Conservation (phyloP, 1,284 basidiomycete species). For the Vanrija sp. region DNA sequence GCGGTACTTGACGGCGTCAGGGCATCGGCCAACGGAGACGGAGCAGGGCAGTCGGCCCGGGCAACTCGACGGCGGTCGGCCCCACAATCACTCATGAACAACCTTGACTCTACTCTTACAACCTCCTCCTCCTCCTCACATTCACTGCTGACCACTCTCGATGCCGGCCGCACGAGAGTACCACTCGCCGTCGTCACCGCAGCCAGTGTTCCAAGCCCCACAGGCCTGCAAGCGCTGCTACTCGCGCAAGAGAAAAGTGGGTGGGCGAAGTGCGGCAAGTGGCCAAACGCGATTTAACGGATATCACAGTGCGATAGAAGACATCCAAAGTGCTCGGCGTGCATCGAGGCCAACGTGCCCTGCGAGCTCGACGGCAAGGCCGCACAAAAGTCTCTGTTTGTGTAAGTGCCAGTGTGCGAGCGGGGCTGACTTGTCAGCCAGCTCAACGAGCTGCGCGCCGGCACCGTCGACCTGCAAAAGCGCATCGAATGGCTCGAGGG, state of each 20-base stretch:
- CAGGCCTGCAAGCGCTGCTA: background rate
- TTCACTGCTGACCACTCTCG: no score
- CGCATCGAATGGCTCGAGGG: background rate
- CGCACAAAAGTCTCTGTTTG: background rate
- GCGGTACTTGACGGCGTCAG: no score
- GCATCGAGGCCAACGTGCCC: background rate
- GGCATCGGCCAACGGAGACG: no score
- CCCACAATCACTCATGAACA: no score
- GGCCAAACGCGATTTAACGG: background rate
- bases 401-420: background rate
- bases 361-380: background rate
- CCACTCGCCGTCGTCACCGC: no score
- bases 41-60: no score
- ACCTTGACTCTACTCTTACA: no score
- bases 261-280: background rate
- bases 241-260: slow-evolving; percentile 1
- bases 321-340: background rate
- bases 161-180: no score
- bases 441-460: background rate
- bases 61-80: no score
- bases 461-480: background rate
- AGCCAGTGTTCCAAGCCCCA: background rate
- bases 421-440: background rate
- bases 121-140: no score
- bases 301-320: background rate